phyloP scores from a whole-genome alignment of 345 rosid genomes.

The Camelina laxa region DNA sequence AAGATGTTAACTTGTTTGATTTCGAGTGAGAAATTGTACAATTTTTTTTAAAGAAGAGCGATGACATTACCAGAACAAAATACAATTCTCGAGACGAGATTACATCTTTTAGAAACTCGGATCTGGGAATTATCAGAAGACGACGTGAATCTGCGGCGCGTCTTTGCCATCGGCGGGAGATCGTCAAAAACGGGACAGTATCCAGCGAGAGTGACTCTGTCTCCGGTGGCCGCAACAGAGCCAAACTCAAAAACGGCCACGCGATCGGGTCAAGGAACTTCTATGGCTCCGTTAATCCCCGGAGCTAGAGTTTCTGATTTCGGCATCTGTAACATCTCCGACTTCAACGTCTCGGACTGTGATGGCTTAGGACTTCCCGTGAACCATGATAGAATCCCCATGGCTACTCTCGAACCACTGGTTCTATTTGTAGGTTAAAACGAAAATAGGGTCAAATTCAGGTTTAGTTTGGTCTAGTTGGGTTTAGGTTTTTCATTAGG shows the following conservation, averaged over 20 bases:
- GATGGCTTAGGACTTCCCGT: slow-evolving; percentile 56
- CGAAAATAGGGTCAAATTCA: too few species aligned
- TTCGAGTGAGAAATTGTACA: slow-evolving; percentile 6
- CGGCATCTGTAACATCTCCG: slow-evolving; percentile 25
- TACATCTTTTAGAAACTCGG: neutral
- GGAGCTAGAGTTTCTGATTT: slow-evolving; percentile 46
- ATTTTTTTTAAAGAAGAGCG: slow-evolving; percentile 13
- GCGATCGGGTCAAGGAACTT: slow-evolving; percentile 72
- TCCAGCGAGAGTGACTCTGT: slow-evolving; percentile 88
- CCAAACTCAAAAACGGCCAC: slow-evolving; percentile 95
- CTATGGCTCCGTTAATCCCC: slow-evolving; percentile 88
- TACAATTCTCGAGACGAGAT: slow-evolving; percentile 20
- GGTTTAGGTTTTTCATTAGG: too few species aligned
- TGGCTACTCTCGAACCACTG: slow-evolving; percentile 34
- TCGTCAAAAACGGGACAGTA: slow-evolving; percentile 92
- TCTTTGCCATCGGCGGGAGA: slow-evolving; percentile 73
- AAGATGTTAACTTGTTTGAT: neutral
- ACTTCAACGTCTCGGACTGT: slow-evolving; percentile 40
- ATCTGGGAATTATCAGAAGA: slow-evolving; percentile 53
- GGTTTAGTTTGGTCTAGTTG: too few species aligned
- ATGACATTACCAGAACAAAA: slow-evolving; percentile 32
- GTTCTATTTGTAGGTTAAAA: neutral
- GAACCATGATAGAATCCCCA: slow-evolving; percentile 95
- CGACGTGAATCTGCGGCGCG: slow-evolving; percentile 91
- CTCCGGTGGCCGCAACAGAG: slow-evolving; percentile 67